Base-by-base conservation (phyloP, 352 stramenopile genomes). In the Globisporangium spiculum region DNA sequence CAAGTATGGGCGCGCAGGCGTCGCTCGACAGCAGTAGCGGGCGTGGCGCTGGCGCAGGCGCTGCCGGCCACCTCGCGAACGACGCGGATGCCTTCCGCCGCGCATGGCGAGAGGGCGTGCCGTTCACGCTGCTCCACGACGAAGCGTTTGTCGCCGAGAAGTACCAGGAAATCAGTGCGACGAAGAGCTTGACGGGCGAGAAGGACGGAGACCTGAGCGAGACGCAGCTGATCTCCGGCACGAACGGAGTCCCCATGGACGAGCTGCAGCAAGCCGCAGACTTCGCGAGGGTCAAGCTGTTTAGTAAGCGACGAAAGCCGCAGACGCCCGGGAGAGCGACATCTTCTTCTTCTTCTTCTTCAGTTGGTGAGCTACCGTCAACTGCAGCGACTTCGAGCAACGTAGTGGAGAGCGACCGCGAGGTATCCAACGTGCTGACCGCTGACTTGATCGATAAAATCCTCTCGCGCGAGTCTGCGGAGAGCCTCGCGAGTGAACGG, bases 121-220 rank as follows among this genome's bases (percentile, higher is more conserved):
- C 81, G 1, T 92, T 92, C 73, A 90, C 82, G 64, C 75, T 90
- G 73, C 75, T 92, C 32, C 77, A 89, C 62, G 82, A 92, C 70
- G 79, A 92, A 46, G 68, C 74, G 54, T 92, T 91, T 59, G 84
- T 91, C 32, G 61, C 71, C 26, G 84, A 92, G 57, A 90, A 90
- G 53, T 88, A 80, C 38, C 77, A 90, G 60, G 84, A 92, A 52
- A 64, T 82, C 1, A 30, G 38, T 14, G 59, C 54, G 27, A 41
- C 4, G 10, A 63, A 41, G 18, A 54, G 24, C 22, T 62, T 22
- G 50, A 75, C 30, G 44, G 69, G 76, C 32, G 55, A 68, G 48
- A 72, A 81, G 41, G 64, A 69, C 16, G 22, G 20, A 30, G 73
- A 76, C n/a, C 77, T 74, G 14, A 54, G 18, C 55, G 66, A 53